These are phyloP conservation scores for Rhodotorula babjevae DNA, from an alignment of 768 basidiomycete genomes.

Conservation along the genomic window DNA sequence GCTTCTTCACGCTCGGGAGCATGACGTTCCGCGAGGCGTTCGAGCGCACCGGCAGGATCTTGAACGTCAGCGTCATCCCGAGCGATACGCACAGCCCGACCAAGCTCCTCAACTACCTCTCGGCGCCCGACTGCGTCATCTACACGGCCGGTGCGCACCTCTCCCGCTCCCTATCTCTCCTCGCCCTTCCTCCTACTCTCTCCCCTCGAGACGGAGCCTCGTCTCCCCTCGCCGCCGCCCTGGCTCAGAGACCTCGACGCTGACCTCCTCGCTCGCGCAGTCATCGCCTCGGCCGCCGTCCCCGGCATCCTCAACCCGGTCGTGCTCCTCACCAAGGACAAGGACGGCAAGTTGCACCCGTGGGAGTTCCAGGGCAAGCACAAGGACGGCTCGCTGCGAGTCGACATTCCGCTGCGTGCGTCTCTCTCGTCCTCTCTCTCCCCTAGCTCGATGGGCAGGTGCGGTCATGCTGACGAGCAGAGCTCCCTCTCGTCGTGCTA, in stretches of 20 bases:
- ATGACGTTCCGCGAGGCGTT: constrained; percentile 96
- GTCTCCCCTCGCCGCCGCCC: too few relatives aligned
- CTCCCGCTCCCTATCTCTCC: too few relatives aligned
- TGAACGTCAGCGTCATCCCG: constrained; percentile 66
- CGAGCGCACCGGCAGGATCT: constrained; percentile 76
- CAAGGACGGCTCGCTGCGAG: constrained; percentile 51
- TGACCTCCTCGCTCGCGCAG: neutral
- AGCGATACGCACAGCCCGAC: constrained; percentile 63
- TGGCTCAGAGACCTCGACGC: too few relatives aligned
- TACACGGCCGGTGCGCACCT: constrained; percentile 47
- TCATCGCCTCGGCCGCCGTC: constrained; percentile 69
- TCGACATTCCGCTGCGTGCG: constrained; percentile 69
- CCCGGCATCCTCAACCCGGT: constrained; percentile 94
- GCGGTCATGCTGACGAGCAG: too few relatives aligned
- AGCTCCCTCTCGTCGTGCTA: too few relatives aligned
- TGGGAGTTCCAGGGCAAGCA: constrained; percentile 40
- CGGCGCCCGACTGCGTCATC: constrained; percentile 73
- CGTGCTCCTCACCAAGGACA: constrained; percentile 62
- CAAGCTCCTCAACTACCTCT: constrained; percentile 89
- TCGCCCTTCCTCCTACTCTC: too few relatives aligned
- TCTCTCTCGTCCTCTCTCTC: neutral
- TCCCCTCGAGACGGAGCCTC: too few relatives aligned
- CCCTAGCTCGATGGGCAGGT: too few relatives aligned
- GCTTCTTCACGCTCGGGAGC: constrained; percentile 67
- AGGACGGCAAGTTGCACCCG: constrained; percentile 35